These are phyloP conservation scores for Xylaria sp. DNA, from an alignment of 2,329 filamentous ascomycete genomes.

Conservation along the genomic window DNA sequence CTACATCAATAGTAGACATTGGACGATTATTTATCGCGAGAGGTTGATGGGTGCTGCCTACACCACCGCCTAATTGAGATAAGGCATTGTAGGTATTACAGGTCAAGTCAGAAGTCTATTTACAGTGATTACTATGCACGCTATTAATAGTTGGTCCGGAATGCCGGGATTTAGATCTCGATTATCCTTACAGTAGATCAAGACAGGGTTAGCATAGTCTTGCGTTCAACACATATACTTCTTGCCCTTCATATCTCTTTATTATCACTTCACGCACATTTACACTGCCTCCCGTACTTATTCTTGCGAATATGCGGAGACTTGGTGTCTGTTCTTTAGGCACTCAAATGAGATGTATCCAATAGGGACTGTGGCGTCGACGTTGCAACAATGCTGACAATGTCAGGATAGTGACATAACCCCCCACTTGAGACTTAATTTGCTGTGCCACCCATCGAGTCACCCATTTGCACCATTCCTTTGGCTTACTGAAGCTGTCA, in stretches of 20 bases:
- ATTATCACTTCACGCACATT: background rate
- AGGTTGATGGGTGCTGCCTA: background rate
- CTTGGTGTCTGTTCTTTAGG: background rate
- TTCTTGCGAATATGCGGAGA: background rate
- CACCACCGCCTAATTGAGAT: background rate
- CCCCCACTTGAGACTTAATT: background rate
- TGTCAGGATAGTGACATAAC: background rate
- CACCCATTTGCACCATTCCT: background rate
- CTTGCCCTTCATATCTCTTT: background rate
- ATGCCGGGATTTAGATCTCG: background rate
- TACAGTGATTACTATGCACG: conserved; percentile 6
- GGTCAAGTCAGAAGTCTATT: background rate
- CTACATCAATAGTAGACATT: background rate
- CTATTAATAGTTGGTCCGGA: conserved; percentile 4
- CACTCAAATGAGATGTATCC: background rate
- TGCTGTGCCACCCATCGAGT: background rate
- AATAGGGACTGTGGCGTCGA: background rate
- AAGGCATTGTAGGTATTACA: background rate
- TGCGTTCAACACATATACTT: background rate
- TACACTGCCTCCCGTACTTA: background rate
- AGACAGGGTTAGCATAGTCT: background rate
- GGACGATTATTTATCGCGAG: background rate
- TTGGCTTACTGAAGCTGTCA: background rate
- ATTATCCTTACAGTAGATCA: background rate
- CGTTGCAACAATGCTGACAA: background rate